Evolutionary conservation across 75 land plant species (phyloP), one percentile per base, ranked within the genome.

Genomic region (Picea glauca): DNA sequence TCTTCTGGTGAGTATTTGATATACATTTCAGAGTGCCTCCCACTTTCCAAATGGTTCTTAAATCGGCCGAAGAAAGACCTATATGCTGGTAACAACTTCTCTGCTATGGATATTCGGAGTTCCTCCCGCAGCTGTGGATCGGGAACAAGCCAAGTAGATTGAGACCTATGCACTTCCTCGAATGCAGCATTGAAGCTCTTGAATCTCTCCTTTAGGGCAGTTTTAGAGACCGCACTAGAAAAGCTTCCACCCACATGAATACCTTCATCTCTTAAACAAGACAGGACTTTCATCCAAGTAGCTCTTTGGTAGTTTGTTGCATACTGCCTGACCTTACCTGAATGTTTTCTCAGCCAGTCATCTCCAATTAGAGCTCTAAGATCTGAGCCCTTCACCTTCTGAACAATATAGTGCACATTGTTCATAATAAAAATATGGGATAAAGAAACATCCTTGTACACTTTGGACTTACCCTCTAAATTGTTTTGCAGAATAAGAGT

Each of bases 51-150:
- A 38, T 87, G 84, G 43, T 33, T 61, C n/a, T 67, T 58, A 59
- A 80, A 82, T 68, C 89, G 79, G 12, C 93, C 87, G 13, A 81
- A 20, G 83, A 96, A 96, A 54, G 90, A 78, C 20, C 97, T 80
- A 76, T 94, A 96, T 13, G 97, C 98, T 58, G 87, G 97, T 59
- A 96, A 68, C 21, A 96, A 83, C 78, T 87, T 94, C 77, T 88
- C 91, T 58, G 94, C 90, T 65, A 96, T 89, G 14, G 98, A 94
- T 11, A 94, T 90, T 75, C 93, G 90, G 26, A 96, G 80, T 31
- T 94, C 96, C 26, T 91, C 94, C 0, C 94, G 86, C 6, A 96
- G 88, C 83, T 96, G 93, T 20, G 81, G 78, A 83, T 94, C 93
- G 14, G 92, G 92, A 50, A 96, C 89, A 3, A 82, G 61, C 98